Percentiles rank a stretch among this genome's conserved stretches.
phyloP scores from a whole-genome alignment of 2,329 filamentous ascomycete species.

The Diaporthe helianthi region DNA sequence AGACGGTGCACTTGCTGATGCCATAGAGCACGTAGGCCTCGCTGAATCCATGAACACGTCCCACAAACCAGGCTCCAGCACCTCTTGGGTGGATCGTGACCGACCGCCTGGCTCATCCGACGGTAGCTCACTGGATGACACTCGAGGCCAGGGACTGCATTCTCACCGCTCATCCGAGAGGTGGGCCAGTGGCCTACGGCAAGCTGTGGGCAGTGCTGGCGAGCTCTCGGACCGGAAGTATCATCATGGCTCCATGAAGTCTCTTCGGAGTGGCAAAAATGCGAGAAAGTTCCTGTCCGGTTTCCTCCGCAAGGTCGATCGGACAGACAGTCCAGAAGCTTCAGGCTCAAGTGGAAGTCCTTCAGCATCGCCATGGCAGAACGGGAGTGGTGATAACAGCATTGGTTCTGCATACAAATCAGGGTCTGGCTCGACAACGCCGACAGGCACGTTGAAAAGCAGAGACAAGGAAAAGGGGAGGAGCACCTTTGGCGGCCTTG shows the following conservation, averaged over 20 bases:
- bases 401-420: background rate
- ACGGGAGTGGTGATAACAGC: slow-evolving; percentile 17
- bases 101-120: slow-evolving; percentile 57
- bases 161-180: slow-evolving; percentile 24
- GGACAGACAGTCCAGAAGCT: slow-evolving; percentile 41
- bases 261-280: slow-evolving; percentile 47
- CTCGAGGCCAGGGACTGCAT: slow-evolving; percentile 41
- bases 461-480: slow-evolving; percentile 42
- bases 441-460: slow-evolving; percentile 38
- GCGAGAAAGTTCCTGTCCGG: slow-evolving; percentile 51
- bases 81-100: slow-evolving; percentile 46
- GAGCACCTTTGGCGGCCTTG: slow-evolving; percentile 32
- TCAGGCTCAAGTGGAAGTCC: slow-evolving; percentile 21
- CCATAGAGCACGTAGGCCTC: slow-evolving; percentile 53
- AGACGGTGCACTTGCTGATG: slow-evolving; percentile 49
- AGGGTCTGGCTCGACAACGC: slow-evolving; percentile 25
- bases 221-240: slow-evolving; percentile 14
- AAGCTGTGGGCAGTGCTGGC: background rate
- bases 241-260: slow-evolving; percentile 23
- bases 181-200: slow-evolving; percentile 23
- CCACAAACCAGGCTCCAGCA: slow-evolving; percentile 43
- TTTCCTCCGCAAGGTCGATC: slow-evolving; percentile 47
- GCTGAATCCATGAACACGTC: slow-evolving; percentile 47
- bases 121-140: slow-evolving; percentile 53
- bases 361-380: slow-evolving; percentile 3